Conservation (phyloP, 768 basidiomycete species). For the Mycena pura region DNA sequence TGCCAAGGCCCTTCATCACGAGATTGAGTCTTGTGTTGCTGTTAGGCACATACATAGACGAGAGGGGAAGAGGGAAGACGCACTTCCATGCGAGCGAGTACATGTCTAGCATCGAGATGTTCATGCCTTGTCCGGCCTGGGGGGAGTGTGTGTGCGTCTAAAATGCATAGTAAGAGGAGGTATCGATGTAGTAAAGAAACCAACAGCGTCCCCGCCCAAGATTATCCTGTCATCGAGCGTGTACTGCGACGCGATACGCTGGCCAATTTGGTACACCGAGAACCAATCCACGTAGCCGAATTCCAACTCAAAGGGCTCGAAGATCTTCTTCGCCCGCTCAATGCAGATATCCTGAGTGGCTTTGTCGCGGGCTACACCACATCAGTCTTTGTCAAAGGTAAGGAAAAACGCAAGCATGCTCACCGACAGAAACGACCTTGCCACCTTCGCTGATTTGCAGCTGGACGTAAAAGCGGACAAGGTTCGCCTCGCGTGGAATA, state of each 20-base stretch:
- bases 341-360: constrained; percentile 26
- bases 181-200: background rate
- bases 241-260: constrained; percentile 48
- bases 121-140: constrained; percentile 44
- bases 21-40: constrained; percentile 15
- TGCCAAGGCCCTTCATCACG: constrained; percentile 26
- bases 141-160: constrained; percentile 33
- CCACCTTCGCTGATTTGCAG: constrained; percentile 32
- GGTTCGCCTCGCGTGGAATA: constrained; percentile 57
- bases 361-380: constrained; percentile 14
- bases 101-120: constrained; percentile 34
- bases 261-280: constrained; percentile 48
- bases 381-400: background rate
- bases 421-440: constrained; percentile 23
- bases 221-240: constrained; percentile 43
- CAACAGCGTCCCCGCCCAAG: constrained; percentile 47
- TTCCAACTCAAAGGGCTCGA: constrained; percentile 32
- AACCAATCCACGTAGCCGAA: constrained; percentile 42
- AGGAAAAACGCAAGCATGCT: background rate
- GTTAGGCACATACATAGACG: background rate
- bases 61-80: background rate
- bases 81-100: constrained; percentile 27
- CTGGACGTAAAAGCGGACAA: constrained; percentile 60
- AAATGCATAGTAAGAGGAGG: background rate
- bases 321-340: constrained; percentile 31